phyloP scores from a whole-genome alignment of 768 basidiomycete genomes.

The Suillus ampliporus region DNA sequence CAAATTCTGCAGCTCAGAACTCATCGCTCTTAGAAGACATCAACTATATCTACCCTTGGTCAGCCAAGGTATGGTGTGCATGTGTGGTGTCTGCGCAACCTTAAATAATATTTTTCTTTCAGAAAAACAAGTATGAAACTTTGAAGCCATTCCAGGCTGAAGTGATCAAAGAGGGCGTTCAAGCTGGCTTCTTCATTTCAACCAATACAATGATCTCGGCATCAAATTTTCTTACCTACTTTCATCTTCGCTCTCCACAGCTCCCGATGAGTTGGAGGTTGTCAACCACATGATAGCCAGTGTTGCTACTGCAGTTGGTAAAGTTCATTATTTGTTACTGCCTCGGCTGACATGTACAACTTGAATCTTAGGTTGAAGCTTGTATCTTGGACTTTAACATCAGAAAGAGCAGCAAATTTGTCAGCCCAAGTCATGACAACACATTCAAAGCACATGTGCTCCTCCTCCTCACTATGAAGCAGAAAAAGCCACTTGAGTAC shows the following conservation, averaged over 20 bases:
- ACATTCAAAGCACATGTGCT: slow-evolving; percentile 2
- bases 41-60: slow-evolving; percentile 8
- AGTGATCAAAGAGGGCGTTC: slow-evolving; percentile 2
- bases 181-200: background rate
- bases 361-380: slow-evolving; percentile 1
- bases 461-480: background rate
- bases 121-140: slow-evolving; percentile 1
- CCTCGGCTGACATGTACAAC: background rate
- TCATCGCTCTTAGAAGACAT: background rate
- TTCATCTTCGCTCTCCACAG: background rate
- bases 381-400: background rate
- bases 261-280: background rate
- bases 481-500: background rate
- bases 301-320: slow-evolving; percentile 2
- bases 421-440: background rate
- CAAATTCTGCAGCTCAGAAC: background rate
- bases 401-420: background rate
- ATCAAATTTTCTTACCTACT: background rate
- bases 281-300: slow-evolving; percentile 1
- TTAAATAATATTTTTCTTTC: background rate
- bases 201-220: slow-evolving; percentile 3
- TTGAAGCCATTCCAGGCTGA: slow-evolving; percentile 6
- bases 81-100: background rate
- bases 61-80: background rate
- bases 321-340: background rate